Conservation (phyloP, 768 basidiomycete genomes). For the Mycena leptocephala region DNA sequence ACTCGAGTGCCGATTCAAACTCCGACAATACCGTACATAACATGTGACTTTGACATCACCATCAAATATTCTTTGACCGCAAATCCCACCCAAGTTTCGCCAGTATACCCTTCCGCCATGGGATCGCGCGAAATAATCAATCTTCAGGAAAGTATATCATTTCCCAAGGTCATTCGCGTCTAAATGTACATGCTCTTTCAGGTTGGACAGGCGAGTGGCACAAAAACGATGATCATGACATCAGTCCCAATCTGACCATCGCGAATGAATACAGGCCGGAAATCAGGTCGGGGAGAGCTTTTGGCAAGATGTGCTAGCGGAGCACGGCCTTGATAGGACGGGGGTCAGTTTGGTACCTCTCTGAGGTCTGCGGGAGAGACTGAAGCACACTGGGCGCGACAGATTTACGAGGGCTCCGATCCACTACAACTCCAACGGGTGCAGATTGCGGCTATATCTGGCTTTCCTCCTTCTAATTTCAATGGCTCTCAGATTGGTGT, state of each 20-base stretch:
- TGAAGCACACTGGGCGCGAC: conserved; percentile 31
- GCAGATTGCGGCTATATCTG: conserved; percentile 38
- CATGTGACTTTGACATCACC: neutral
- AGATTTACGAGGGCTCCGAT: conserved; percentile 84
- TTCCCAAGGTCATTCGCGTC: neutral
- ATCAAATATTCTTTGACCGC: conserved; percentile 25
- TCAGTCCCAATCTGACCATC: conserved; percentile 24
- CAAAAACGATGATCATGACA: conserved; percentile 76
- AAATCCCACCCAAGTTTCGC: neutral
- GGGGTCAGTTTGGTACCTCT: conserved; percentile 66
- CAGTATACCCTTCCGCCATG: conserved; percentile 56
- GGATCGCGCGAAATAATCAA: conserved; percentile 84
- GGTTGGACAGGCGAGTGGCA: conserved; percentile 66
- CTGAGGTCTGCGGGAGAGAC: conserved; percentile 20
- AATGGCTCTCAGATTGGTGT: conserved; percentile 72
- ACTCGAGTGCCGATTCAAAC: too few relatives aligned
- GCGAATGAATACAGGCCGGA: conserved; percentile 65
- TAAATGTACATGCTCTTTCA: conserved; percentile 19
- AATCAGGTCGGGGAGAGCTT: conserved; percentile 90
- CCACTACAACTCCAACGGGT: conserved; percentile 84
- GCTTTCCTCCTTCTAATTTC: conserved; percentile 10
- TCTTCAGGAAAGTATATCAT: conserved; percentile 69
- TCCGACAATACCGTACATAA: too few relatives aligned
- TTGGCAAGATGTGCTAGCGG: conserved; percentile 90
- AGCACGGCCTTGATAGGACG: conserved; percentile 85